These are phyloP conservation scores for Trichoderma sp. DNA, from an alignment of 2,329 filamentous ascomycete genomes.

Conservation along the genomic window DNA sequence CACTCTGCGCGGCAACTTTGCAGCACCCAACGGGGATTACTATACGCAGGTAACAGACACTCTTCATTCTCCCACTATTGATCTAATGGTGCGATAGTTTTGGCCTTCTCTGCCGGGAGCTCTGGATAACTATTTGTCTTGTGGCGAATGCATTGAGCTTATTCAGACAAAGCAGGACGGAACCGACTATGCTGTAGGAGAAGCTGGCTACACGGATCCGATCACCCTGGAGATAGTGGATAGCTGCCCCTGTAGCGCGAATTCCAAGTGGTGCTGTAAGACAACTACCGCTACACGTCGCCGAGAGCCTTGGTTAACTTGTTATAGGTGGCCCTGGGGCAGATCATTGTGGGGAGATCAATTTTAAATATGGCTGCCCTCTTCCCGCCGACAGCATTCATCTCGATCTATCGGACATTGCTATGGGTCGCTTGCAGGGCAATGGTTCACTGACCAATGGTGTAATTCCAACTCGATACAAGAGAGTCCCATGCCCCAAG, in stretches of 20 bases:
- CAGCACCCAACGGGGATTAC: constrained; percentile 11
- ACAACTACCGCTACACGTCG: too few species aligned
- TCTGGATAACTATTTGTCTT: constrained; percentile 11
- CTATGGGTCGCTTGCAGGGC: constrained; percentile 13
- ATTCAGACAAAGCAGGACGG: constrained; percentile 3
- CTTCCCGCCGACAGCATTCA: constrained; percentile 9
- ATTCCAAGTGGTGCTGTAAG: constrained; percentile 16
- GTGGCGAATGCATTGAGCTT: constrained; percentile 9
- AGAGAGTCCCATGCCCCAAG: constrained; percentile 6
- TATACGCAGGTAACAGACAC: not conserved
- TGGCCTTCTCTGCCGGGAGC: not conserved
- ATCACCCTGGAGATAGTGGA: constrained; percentile 7
- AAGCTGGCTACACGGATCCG: constrained; percentile 8
- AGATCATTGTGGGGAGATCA: constrained; percentile 9
- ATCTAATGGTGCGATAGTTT: not conserved
- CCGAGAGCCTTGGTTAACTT: not conserved
- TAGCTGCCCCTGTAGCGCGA: constrained; percentile 12
- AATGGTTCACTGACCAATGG: constrained; percentile 1
- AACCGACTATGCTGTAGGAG: not conserved
- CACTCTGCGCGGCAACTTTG: constrained; percentile 12
- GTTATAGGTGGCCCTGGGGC: constrained; percentile 4
- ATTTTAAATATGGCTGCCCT: constrained; percentile 13
- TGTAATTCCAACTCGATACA: constrained; percentile 11
- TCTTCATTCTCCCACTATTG: not conserved
- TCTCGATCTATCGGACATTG: constrained; percentile 11